Evolutionary conservation across 1,284 basidiomycete genomes (phyloP).

Genomic region (Boletus semigastroideus): DNA sequence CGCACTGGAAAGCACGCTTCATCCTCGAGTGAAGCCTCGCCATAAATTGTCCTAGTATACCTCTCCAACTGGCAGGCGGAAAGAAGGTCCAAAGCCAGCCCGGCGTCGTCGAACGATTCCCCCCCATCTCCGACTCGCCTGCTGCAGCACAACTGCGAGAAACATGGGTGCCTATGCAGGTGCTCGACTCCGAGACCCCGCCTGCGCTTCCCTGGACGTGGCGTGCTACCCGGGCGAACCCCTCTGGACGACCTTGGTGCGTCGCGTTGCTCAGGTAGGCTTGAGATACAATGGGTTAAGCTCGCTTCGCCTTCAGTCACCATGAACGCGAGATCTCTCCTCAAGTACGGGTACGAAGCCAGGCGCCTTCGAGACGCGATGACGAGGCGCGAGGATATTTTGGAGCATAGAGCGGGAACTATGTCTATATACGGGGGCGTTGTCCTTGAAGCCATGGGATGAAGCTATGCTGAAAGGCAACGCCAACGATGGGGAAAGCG

Average conservation of each 20-base stretch:
- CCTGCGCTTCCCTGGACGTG: neutral
- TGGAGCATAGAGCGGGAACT: too few species aligned
- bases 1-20: constrained; percentile 71
- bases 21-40: constrained; percentile 78
- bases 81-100: constrained; percentile 92
- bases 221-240: constrained; percentile 13
- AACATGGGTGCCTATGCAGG: constrained; percentile 85
- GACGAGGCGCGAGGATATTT: too few species aligned
- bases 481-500: too few species aligned
- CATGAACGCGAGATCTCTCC: too few species aligned
- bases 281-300: too few species aligned
- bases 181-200: constrained; percentile 46
- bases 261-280: too few species aligned
- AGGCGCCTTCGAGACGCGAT: too few species aligned
- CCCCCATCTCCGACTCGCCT: constrained; percentile 49
- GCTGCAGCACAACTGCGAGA: constrained; percentile 48
- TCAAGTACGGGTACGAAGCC: too few species aligned
- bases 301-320: too few species aligned
- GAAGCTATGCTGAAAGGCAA: too few species aligned
- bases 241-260: constrained; percentile 44
- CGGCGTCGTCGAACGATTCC: constrained; percentile 74
- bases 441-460: too few species aligned
- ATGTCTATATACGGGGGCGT: too few species aligned
- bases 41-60: constrained; percentile 92
- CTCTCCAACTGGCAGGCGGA: constrained; percentile 90